These are phyloP conservation scores for Microcyclospora tardicrescens DNA, from an alignment of 2,329 filamentous ascomycete species.

Conservation along the genomic window DNA sequence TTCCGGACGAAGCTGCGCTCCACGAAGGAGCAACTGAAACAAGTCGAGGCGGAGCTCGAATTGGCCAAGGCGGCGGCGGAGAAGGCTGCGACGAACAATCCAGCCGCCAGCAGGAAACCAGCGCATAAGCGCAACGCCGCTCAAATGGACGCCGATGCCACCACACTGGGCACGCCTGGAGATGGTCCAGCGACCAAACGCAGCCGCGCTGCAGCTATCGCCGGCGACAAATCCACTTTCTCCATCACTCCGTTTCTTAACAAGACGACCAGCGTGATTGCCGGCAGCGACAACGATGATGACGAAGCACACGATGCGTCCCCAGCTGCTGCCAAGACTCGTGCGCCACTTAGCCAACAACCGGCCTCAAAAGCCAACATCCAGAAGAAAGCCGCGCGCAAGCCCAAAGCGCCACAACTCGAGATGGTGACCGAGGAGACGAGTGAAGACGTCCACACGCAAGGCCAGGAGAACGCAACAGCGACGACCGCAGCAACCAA, in stretches of 20 bases:
- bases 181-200: conserved; percentile 35
- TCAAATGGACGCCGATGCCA: conserved; percentile 34
- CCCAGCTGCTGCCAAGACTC: conserved; percentile 19
- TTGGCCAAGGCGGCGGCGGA: conserved; percentile 20
- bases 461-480: conserved; percentile 26
- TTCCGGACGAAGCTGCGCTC: conserved; percentile 57
- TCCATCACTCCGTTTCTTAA: conserved; percentile 92
- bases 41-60: conserved; percentile 41
- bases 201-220: conserved; percentile 37
- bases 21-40: conserved; percentile 61
- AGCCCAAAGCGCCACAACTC: conserved; percentile 27
- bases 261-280: conserved; percentile 49
- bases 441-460: conserved; percentile 22
- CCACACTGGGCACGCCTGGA: conserved; percentile 36
- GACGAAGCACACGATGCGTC: conserved; percentile 14
- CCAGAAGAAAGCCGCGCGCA: conserved; percentile 27
- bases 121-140: conserved; percentile 31
- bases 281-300: conserved; percentile 28
- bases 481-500: conserved; percentile 22
- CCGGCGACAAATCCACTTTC: conserved; percentile 82
- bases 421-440: conserved; percentile 33
- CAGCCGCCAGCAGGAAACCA: conserved; percentile 17
- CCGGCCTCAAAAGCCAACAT: conserved; percentile 32
- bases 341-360: conserved; percentile 31
- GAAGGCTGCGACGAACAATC: conserved; percentile 22